Evolutionary conservation across 352 stramenopile species (phyloP).

Genomic region (Pythium dissotocum): DNA sequence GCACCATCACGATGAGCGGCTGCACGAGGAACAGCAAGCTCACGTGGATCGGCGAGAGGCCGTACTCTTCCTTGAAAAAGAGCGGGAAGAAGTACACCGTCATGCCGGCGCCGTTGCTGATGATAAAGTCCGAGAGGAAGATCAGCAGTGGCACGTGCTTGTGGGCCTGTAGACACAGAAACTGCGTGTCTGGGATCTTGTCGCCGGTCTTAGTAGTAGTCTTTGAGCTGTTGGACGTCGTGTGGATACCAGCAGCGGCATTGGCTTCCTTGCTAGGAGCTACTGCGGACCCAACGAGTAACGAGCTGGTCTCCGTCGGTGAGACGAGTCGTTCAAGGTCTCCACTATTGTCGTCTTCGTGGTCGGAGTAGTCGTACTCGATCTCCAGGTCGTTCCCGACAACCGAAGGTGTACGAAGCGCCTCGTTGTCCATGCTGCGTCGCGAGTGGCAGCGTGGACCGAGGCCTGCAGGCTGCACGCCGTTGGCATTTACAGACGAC

Average conservation of each 20-base stretch:
- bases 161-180: constrained; percentile 58
- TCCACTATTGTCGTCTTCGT: constrained; percentile 15
- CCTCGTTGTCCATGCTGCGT: constrained; percentile 23
- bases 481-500: neutral
- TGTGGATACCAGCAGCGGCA: constrained; percentile 8
- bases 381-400: constrained; percentile 57
- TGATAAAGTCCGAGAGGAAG: constrained; percentile 84
- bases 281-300: neutral
- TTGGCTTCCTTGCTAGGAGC: constrained; percentile 12
- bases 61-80: constrained; percentile 85
- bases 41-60: constrained; percentile 75
- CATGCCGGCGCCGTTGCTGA: constrained; percentile 85
- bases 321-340: neutral
- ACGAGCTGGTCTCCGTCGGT: constrained; percentile 17
- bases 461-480: neutral
- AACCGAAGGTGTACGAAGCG: constrained; percentile 55
- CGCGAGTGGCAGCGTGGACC: constrained; percentile 12
- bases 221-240: neutral
- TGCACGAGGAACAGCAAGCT: constrained; percentile 69
- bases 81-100: constrained; percentile 88
- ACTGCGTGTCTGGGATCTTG: constrained; percentile 29
- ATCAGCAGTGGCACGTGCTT: constrained; percentile 66
- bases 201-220: neutral
- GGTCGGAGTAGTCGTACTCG: constrained; percentile 34
- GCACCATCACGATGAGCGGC: constrained; percentile 64